Base-by-base conservation (phyloP, 345 rosid genomes). In the Orychophragmus violaceus region DNA sequence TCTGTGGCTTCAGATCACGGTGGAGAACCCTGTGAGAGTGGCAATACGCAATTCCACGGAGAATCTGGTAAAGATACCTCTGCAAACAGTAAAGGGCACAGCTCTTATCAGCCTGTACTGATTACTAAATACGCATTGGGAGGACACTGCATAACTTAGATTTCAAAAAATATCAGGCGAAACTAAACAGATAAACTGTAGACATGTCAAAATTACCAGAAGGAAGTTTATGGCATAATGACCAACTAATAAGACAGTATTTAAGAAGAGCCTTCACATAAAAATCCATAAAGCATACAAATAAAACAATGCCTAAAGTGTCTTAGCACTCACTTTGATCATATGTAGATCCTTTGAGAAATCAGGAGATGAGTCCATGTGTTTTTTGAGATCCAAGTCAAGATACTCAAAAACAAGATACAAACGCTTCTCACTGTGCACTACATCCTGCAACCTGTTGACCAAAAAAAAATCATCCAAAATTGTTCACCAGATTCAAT, bases 11-110 rank as follows among this genome's bases (percentile, higher is more conserved):
- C 71, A 94, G 76, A 85, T 94, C 99, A 77, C 99, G 83, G 72
- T 94, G 99, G 66, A 94, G 97, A 78, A 94, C 99, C 72, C 99
- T 86, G 78, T 90, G 99, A 74, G 99, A 94, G 85, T 94, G 99
- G 67, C 99, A 94, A 68, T 90, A 90, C 12, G 99, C 91, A 42
- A 94, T 90, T 68, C 99, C 99, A 22, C 96, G 95, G 35, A 94
- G 87, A 77, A 94, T 90, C 81, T 94, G 99, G 74, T 84, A 80
- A 41, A 94, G 95, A 78, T 88, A 90, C 8, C 79, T 77, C 99
- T 94, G 93, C 79, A 82, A 62, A 56, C 10, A 62, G 46, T 55
- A 3, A 23, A 37, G 46, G 30, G 29, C 42, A 75, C 37, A 65
- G 51, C 65, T 41, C 23, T 59, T 4, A 74, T 74, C 49, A 66